Conservation (phyloP, 345 rosid species). For the Citrus hindsii region DNA sequence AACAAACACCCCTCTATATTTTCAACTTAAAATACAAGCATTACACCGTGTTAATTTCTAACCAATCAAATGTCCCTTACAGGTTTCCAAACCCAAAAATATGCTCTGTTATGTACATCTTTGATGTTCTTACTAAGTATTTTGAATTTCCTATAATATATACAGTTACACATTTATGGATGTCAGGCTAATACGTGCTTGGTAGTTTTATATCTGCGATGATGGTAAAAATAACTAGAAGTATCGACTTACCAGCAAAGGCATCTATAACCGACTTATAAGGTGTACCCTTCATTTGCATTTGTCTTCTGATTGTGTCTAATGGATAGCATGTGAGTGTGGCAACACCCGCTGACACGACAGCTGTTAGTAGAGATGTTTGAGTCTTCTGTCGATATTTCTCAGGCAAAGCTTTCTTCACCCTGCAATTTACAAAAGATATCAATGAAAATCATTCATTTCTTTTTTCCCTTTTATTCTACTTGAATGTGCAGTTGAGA, state of each 20-base stretch:
- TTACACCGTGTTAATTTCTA: background rate
- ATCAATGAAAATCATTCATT: background rate
- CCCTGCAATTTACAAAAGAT: conserved; percentile 44
- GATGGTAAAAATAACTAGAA: background rate
- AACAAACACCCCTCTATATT: background rate
- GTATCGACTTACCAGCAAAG: conserved; percentile 48
- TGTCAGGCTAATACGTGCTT: conserved; percentile 1
- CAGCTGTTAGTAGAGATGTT: conserved; percentile 78
- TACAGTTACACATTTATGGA: background rate
- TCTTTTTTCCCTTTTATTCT: background rate
- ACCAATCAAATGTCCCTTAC: background rate
- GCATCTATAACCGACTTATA: conserved; percentile 88
- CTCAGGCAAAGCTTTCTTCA: conserved; percentile 90
- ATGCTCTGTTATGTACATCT: background rate
- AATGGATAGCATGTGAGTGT: conserved; percentile 93
- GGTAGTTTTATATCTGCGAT: background rate
- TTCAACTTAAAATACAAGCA: background rate
- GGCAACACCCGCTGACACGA: conserved; percentile 78
- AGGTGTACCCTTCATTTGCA: conserved; percentile 94
- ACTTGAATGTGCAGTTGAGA: background rate
- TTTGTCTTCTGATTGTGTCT: conserved; percentile 94
- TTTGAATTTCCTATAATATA: background rate
- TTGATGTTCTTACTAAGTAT: background rate
- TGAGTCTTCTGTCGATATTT: conserved; percentile 68
- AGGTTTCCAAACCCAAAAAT: background rate